Conservation (phyloP, 495 filamentous ascomycete species). For the Annulohypoxylon maeteangense region DNA sequence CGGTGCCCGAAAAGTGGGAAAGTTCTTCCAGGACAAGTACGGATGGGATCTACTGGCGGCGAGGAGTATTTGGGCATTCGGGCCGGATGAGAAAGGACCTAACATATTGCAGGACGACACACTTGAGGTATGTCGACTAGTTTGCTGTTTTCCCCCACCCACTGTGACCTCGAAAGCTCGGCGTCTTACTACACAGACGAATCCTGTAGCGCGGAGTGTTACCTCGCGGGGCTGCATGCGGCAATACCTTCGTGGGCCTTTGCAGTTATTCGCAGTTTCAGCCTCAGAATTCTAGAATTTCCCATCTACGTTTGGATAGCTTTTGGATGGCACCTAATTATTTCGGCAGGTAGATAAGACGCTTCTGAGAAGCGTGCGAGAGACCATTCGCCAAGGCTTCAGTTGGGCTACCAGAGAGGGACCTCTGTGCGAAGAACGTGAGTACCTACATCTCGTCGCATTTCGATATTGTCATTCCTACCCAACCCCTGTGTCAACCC, state of each 20-base stretch:
- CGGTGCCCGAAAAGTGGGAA: conserved; percentile 90
- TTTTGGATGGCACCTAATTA: conserved; percentile 44
- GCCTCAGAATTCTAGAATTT: conserved; percentile 44
- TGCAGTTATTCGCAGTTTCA: conserved; percentile 22
- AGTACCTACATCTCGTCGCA: conserved; percentile 56
- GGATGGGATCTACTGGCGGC: conserved; percentile 96
- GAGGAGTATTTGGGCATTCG: conserved; percentile 98
- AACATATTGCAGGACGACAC: conserved; percentile 99
- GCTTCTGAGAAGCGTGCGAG: conserved; percentile 84
- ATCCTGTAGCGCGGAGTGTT: conserved; percentile 33
- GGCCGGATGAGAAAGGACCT: conserved; percentile 92
- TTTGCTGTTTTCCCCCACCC: conserved; percentile 35
- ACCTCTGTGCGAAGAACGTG: conserved; percentile 97
- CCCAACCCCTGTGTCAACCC: conserved; percentile 43
- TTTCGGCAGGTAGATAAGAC: conserved; percentile 83
- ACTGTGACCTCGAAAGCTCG: conserved; percentile 46
- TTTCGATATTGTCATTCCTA: conserved; percentile 33
- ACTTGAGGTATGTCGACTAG: conserved; percentile 67
- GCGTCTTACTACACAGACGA: conserved; percentile 44
- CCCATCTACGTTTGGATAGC: conserved; percentile 10
- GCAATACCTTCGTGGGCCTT: conserved; percentile 31
- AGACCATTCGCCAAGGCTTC: conserved; percentile 94
- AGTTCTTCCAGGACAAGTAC: conserved; percentile 97
- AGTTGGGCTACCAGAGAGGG: conserved; percentile 96
- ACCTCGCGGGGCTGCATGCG: conserved; percentile 42